These are phyloP conservation scores for Apocynum venetum DNA, from an alignment of 257 asterid genomes.

Conservation along the genomic window DNA sequence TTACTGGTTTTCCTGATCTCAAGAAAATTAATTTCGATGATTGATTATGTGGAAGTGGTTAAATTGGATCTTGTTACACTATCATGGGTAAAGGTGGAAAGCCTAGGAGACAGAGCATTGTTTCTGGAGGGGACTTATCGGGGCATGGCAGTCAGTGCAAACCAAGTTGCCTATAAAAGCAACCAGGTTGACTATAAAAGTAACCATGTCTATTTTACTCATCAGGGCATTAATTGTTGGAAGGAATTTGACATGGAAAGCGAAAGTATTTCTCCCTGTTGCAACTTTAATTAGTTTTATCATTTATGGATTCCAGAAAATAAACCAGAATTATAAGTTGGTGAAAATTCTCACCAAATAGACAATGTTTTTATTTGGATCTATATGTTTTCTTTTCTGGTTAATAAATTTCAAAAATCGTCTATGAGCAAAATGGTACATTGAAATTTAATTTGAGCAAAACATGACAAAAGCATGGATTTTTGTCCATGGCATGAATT, in stretches of 20 bases:
- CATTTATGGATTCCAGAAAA: too few relatives aligned
- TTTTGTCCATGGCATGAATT: too few relatives aligned
- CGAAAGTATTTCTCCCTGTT: slow-evolving; percentile 12
- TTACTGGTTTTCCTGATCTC: slow-evolving; percentile 31
- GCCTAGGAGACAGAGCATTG: slow-evolving; percentile 26
- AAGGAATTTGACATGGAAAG: slow-evolving; percentile 27
- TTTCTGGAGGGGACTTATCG: slow-evolving; percentile 19
- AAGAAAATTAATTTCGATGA: neutral
- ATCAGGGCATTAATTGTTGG: slow-evolving; percentile 19
- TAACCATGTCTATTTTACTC: slow-evolving; percentile 28
- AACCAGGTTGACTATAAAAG: slow-evolving; percentile 27
- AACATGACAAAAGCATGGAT: too few relatives aligned
- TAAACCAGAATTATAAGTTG: too few relatives aligned
- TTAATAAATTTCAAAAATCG: too few relatives aligned
- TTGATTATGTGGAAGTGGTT: slow-evolving; percentile 31
- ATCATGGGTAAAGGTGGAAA: slow-evolving; percentile 19
- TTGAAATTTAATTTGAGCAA: too few relatives aligned
- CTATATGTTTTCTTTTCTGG: too few relatives aligned
- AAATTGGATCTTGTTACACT: slow-evolving; percentile 12
- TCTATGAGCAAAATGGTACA: too few relatives aligned
- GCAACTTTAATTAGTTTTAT: too few relatives aligned
- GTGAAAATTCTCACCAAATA: too few relatives aligned
- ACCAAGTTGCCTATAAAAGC: slow-evolving; percentile 4
- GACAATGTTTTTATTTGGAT: too few relatives aligned
- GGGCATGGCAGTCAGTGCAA: slow-evolving; percentile 21